Conservation (phyloP, 176 grass and related monocot genomes). For the Eleusine indica region DNA sequence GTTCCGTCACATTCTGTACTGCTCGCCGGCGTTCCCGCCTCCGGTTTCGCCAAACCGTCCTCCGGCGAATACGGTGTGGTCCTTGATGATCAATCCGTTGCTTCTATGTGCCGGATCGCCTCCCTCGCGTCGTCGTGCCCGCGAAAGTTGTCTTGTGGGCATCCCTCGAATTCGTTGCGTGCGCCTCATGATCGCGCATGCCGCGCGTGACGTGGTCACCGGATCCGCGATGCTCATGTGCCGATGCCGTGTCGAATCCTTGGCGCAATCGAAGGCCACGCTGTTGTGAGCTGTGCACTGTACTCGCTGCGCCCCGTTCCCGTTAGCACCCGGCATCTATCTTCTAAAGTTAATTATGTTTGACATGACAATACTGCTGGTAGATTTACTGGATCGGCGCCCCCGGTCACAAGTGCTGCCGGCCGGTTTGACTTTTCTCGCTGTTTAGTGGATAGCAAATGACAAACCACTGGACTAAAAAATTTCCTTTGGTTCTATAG, state of each 20-base stretch:
- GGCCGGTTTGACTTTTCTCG: background rate
- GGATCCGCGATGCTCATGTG: background rate
- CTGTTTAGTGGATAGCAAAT: background rate
- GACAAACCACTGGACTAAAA: background rate
- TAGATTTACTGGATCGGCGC: background rate
- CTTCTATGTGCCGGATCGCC: background rate
- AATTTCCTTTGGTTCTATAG: background rate
- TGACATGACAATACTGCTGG: background rate
- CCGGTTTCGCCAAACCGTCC: background rate
- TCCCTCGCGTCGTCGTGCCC: background rate
- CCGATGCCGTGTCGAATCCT: background rate
- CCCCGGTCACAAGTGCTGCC: background rate
- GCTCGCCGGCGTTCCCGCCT: background rate
- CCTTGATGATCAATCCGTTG: background rate
- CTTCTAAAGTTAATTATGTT: background rate
- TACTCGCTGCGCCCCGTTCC: constrained; percentile 8
- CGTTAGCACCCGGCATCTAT: background rate
- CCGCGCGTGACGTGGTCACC: constrained; percentile 17
- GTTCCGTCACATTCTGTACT: background rate
- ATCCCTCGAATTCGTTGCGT: constrained; percentile 3
- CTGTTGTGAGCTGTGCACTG: constrained; percentile 17
- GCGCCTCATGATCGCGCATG: background rate
- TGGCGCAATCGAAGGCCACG: background rate
- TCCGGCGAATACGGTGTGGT: too few species aligned
- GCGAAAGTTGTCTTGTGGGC: background rate